Evolutionary conservation across 2,329 filamentous ascomycete species (phyloP), one percentile per base, ranked within the genome.

Genomic region (Fonsecaea multimorphosa): DNA sequence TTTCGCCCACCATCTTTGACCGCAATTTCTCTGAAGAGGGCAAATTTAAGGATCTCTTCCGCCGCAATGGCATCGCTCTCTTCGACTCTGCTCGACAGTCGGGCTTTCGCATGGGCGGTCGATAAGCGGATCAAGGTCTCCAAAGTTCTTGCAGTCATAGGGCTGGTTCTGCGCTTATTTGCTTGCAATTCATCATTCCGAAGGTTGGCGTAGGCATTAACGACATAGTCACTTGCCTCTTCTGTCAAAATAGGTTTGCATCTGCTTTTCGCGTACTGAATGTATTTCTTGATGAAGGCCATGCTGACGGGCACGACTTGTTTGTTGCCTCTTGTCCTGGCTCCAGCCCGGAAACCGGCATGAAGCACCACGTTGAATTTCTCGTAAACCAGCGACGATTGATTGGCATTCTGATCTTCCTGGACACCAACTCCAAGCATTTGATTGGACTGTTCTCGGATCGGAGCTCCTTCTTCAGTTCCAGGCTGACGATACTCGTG

Each of bases 241-340:
- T 95, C 92, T 0, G 93, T 97, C 68, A 99, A 82, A 46, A 96
- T 83, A 0, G 95, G 95, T 85, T 93, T 96, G 74, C 97, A 86
- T 75, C 95, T 85, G 38, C 87, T 91, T 82, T 99, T 99, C 70
- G 95, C 93, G 78, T 99, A 99, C 76, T 99, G 95, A 53, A 99
- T 96, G 78, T 97, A 99, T 80, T 99, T 99, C 82, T 99, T 99
- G 83, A 99, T 93, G 80, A 99, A 99, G 0, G 93, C 91, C 67
- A 99, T 97, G 80, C 91, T 96, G 61, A 99, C 83, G 4, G 71
- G 71, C 16, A 64, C 68, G 14, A 99, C 91, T 70, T 90, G 90
- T 77, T 87, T 87, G 29, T 89, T 81, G 11, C 91, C 91, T 44
- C 92, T 58, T 58, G n/a, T 46, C 44, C 58, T 40, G 24, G 29